Evolutionary conservation across 2,329 filamentous ascomycete genomes (phyloP).

Genomic region (Fusarium begoniae): DNA sequence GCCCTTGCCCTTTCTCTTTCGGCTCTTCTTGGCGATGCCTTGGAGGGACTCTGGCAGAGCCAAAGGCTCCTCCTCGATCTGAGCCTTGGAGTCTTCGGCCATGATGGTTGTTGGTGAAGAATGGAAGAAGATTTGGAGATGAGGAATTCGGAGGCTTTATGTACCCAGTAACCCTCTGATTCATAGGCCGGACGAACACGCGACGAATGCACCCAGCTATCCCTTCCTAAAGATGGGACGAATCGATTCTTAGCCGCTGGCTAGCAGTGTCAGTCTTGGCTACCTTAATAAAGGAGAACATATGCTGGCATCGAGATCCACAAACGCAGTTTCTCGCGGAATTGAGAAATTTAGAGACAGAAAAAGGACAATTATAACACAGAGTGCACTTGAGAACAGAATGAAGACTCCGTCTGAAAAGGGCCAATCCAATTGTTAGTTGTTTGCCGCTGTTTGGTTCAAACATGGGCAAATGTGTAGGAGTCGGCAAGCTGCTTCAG

Average conservation of each 20-base stretch:
- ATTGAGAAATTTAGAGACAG: not conserved
- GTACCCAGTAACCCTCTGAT: not conserved
- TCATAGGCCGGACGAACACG: not conserved
- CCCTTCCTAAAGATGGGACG: not conserved
- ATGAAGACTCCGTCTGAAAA: not conserved
- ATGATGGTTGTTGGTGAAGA: not conserved
- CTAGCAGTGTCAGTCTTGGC: not conserved
- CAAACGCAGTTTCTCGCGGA: not conserved
- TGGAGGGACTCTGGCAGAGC: constrained; percentile 17
- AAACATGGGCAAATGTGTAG: not conserved
- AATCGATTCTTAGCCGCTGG: not conserved
- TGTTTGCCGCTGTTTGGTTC: constrained; percentile 7
- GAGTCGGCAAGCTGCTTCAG: not conserved
- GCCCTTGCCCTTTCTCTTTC: constrained; percentile 24
- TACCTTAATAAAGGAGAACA: not conserved
- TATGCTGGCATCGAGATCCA: too few relatives aligned
- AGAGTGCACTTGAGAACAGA: accelerated
- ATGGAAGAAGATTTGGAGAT: not conserved
- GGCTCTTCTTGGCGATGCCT: constrained; percentile 34
- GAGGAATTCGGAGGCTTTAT: not conserved
- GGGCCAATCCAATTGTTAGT: accelerated
- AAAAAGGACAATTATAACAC: not conserved
- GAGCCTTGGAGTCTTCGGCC: not conserved
- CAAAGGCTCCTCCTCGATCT: not conserved
- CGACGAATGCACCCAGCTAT: not conserved